A percentile compares a stretch with the other conserved stretches of the same genome.
These are phyloP conservation scores for Apiospora arundinis DNA, from an alignment of 2,329 filamentous ascomycete species.

Conservation along the genomic window DNA sequence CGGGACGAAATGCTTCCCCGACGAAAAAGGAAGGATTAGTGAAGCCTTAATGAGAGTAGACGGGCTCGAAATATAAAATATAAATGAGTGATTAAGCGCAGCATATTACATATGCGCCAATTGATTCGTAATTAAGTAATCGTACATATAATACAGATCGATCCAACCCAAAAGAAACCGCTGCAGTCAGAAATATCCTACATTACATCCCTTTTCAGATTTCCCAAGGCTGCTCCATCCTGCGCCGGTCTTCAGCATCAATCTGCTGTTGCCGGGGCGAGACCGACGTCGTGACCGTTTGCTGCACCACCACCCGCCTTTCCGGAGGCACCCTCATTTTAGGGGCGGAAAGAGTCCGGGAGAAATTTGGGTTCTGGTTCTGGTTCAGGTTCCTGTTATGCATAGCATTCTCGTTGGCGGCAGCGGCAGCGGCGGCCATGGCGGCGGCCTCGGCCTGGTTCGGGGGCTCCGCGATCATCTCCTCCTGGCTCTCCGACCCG, in stretches of 20 bases:
- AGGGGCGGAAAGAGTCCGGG: not conserved
- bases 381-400: no score
- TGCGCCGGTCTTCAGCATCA: not conserved
- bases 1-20: not conserved
- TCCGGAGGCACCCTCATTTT: not conserved
- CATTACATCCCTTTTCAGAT: not conserved
- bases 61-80: not conserved
- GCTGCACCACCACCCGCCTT: constrained; percentile 1
- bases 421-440: not conserved
- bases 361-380: not conserved
- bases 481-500: constrained; percentile 7
- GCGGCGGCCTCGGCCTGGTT: not conserved
- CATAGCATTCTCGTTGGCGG: not conserved
- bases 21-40: not conserved
- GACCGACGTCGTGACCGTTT: constrained; percentile 5
- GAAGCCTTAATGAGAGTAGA: not conserved
- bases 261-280: not conserved
- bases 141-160: not conserved
- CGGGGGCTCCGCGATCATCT: not conserved
- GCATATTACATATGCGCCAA: not conserved
- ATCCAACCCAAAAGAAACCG: not conserved
- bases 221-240: not conserved
- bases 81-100: not conserved
- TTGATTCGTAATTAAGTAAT: not conserved
- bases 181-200: not conserved